Conservation (phyloP, 306 rosid genomes). For the Trifolium pratense region DNA sequence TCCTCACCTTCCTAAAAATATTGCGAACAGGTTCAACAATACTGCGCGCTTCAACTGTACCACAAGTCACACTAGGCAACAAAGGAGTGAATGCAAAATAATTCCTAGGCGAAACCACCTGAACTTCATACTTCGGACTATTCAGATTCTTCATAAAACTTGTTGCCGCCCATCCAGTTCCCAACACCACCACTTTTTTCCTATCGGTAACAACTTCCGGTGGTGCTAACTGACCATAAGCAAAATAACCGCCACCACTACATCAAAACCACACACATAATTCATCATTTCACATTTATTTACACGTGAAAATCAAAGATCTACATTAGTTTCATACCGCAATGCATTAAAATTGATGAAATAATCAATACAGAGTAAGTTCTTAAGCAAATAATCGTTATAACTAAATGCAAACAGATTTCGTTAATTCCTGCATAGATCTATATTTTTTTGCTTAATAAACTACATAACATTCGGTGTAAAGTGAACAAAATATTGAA, state of each 20-base stretch:
- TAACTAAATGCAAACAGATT: background rate
- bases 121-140: constrained; percentile 72
- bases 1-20: constrained; percentile 68
- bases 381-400: background rate
- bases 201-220: constrained; percentile 53
- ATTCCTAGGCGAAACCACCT: constrained; percentile 89
- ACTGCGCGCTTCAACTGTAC: constrained; percentile 94
- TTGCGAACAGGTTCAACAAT: constrained; percentile 91
- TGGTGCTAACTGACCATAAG: constrained; percentile 62
- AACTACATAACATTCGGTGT: background rate
- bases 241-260: constrained; percentile 86
- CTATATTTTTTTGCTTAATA: background rate
- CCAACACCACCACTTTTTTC: constrained; percentile 90
- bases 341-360: background rate
- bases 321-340: background rate
- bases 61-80: constrained; percentile 93
- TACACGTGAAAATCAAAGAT: background rate
- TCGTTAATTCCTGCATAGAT: constrained; percentile 4
- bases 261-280: constrained; percentile 28
- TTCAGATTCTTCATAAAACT: constrained; percentile 82
- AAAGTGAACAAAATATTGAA: background rate
- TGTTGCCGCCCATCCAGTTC: constrained; percentile 99
- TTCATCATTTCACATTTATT: background rate
- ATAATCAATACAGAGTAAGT: background rate
- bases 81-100: constrained; percentile 93